These are phyloP conservation scores for Boechera retrofracta DNA, from an alignment of 345 rosid genomes.

Conservation along the genomic window DNA sequence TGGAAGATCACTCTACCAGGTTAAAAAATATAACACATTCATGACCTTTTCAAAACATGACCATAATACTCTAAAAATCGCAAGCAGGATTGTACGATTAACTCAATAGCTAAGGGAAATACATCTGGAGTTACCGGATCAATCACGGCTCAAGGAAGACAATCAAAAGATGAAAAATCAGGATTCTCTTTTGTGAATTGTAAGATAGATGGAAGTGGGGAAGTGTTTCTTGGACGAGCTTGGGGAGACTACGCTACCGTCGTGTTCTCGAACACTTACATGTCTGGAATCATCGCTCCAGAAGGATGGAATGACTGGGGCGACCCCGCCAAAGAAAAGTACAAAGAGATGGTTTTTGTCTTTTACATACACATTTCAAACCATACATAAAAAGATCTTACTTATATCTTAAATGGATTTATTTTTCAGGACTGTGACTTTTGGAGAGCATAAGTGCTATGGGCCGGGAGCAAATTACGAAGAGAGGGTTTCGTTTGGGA, in stretches of 20 bases:
- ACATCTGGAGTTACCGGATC: conserved; percentile 45
- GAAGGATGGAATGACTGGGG: conserved; percentile 80
- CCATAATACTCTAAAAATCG: background rate
- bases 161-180: conserved; percentile 51
- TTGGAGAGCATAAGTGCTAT: conserved; percentile 66
- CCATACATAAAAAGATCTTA: background rate
- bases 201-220: conserved; percentile 59
- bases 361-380: background rate
- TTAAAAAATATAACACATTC: background rate
- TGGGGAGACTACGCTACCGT: conserved; percentile 73
- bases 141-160: conserved; percentile 65
- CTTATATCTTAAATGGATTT: background rate
- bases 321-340: conserved; percentile 58
- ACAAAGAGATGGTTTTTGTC: background rate
- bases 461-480: conserved; percentile 68
- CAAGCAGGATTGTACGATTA: conserved; percentile 54
- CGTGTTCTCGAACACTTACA: conserved; percentile 65
- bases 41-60: background rate
- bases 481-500: conserved; percentile 54
- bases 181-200: conserved; percentile 78
- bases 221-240: conserved; percentile 78
- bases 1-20: conserved; percentile 65
- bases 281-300: conserved; percentile 59
- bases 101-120: conserved; percentile 52
- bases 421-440: conserved; percentile 61